Conservation (phyloP, 2,329 filamentous ascomycete genomes). For the Ceratocystiopsis brevicomis region DNA sequence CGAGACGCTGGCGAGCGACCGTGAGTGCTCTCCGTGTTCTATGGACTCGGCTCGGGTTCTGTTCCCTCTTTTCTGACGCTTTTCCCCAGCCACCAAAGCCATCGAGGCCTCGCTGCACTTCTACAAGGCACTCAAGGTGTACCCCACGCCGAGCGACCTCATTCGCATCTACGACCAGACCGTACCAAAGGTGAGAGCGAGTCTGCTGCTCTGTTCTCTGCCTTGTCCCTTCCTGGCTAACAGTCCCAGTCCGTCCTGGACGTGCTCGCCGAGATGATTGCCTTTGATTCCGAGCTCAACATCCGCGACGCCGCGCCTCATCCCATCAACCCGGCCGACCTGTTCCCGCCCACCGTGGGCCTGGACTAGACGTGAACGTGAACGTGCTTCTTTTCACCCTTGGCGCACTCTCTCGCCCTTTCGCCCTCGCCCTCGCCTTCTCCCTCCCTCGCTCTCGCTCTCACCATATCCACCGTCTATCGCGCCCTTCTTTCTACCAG, state of each 20-base stretch:
- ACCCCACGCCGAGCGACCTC: conserved; percentile 79
- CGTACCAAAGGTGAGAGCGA: conserved; percentile 58
- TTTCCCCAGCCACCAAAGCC: conserved; percentile 38
- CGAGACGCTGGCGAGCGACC: conserved; percentile 65
- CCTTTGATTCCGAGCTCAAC: conserved; percentile 17
- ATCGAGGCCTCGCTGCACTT: conserved; percentile 85
- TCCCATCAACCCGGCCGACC: conserved; percentile 2
- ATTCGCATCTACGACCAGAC: conserved; percentile 98
- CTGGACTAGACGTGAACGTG: conserved; percentile 4
- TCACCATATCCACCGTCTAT: too few species aligned
- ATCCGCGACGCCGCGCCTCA: conserved; percentile 4
- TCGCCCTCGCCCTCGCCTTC: too few species aligned
- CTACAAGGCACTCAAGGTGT: conserved; percentile 97
- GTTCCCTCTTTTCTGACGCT: not conserved
- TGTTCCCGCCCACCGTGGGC: conserved; percentile 6
- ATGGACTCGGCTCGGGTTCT: not conserved
- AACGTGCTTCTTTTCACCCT: too few species aligned
- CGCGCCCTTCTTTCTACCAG: too few species aligned
- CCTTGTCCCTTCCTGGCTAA: not conserved
- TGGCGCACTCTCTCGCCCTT: too few species aligned
- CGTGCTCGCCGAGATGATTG: conserved; percentile 95
- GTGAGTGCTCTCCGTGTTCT: conserved; percentile 29
- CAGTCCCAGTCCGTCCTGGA: conserved; percentile 64
- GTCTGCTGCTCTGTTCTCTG: too few species aligned
- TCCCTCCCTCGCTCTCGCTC: too few species aligned